phyloP scores from a whole-genome alignment of 148 eudicot genomes.

The Euryodendron excelsum region DNA sequence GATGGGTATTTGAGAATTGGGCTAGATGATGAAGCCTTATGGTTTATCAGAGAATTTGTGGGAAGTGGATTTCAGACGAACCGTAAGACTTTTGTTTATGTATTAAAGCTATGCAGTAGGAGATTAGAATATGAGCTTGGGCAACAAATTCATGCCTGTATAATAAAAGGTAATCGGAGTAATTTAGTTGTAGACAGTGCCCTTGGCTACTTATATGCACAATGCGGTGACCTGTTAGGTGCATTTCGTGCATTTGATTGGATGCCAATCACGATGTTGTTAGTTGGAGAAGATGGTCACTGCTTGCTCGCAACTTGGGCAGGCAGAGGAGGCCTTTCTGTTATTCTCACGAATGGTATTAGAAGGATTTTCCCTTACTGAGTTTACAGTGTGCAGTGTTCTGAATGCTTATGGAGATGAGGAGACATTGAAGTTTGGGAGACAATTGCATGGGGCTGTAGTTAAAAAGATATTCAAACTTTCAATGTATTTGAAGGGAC shows the following conservation, averaged over 20 bases:
- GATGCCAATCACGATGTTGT: conserved; percentile 70
- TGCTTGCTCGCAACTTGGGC: conserved; percentile 63
- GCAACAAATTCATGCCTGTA: conserved; percentile 64
- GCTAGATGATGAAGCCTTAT: conserved; percentile 46
- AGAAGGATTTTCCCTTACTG: conserved; percentile 59
- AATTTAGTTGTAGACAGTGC: conserved; percentile 62
- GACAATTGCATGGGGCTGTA: conserved; percentile 63
- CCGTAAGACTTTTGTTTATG: conserved; percentile 57
- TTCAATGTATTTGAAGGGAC: conserved; percentile 67
- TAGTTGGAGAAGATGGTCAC: conserved; percentile 79
- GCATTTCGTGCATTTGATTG: conserved; percentile 55
- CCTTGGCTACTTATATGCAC: conserved; percentile 56
- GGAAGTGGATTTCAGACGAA: conserved; percentile 42
- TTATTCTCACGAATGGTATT: conserved; percentile 51
- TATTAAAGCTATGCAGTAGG: conserved; percentile 61
- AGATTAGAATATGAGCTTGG: conserved; percentile 59
- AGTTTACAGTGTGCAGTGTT: conserved; percentile 70
- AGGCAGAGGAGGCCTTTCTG: conserved; percentile 44
- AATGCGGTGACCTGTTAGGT: conserved; percentile 56
- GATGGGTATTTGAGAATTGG: conserved; percentile 68
- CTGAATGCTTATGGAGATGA: conserved; percentile 81
- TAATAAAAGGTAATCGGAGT: conserved; percentile 42
- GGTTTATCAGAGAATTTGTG: conserved; percentile 42
- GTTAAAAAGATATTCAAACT: conserved; percentile 52
- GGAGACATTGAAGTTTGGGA: conserved; percentile 59